Conservation (phyloP, 768 basidiomycete genomes). For the Lentinula detonsa region DNA sequence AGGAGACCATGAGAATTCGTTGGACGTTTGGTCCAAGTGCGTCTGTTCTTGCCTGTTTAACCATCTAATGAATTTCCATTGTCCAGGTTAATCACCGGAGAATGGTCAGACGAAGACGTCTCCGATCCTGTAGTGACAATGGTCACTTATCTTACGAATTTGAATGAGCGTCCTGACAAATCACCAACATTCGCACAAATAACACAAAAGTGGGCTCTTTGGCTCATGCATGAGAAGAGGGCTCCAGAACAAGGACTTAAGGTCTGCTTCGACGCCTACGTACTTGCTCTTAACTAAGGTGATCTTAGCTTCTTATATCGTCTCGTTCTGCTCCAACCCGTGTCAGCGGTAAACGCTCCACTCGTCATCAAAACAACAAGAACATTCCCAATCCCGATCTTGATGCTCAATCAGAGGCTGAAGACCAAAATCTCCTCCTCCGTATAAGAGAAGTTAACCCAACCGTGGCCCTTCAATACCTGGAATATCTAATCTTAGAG, state of each 20-base stretch:
- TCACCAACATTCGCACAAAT: constrained; percentile 18
- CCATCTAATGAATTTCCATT: constrained; percentile 1
- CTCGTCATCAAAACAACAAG: neutral
- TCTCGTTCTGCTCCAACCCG: constrained; percentile 18
- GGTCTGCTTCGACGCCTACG: constrained; percentile 29
- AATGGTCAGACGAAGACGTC: constrained; percentile 58
- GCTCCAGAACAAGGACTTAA: constrained; percentile 68
- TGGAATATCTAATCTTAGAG: constrained; percentile 77
- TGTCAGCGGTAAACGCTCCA: constrained; percentile 48
- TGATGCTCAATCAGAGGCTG: constrained; percentile 25
- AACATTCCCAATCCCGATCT: neutral
- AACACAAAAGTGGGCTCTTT: constrained; percentile 72
- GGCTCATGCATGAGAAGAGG: constrained; percentile 54
- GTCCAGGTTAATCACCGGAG: constrained; percentile 58
- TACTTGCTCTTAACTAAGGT: neutral
- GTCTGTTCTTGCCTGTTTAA: constrained; percentile 15
- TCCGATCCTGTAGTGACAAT: constrained; percentile 58
- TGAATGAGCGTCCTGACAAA: constrained; percentile 40
- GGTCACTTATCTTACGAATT: constrained; percentile 48
- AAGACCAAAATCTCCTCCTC: constrained; percentile 52
- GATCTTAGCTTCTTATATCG: constrained; percentile 51
- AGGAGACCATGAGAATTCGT: constrained; percentile 53
- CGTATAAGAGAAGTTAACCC: constrained; percentile 52
- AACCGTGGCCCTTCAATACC: constrained; percentile 60
- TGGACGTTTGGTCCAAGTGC: constrained; percentile 66